Evolutionary conservation across 345 rosid genomes (phyloP).

Genomic region (Capsella bursapastoris): DNA sequence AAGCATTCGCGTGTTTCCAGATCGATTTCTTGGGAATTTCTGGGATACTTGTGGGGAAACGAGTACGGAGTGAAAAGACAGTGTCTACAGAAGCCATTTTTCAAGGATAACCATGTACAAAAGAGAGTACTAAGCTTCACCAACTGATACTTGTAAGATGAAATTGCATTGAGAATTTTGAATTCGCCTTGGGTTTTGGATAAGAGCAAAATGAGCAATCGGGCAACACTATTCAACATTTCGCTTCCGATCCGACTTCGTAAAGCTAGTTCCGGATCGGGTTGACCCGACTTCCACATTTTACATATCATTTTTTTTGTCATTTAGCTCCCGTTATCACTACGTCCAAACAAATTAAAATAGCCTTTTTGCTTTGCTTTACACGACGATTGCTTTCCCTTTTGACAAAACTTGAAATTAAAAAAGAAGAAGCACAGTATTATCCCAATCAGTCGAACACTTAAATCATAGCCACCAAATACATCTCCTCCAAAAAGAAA

Average conservation of each 20-base stretch:
- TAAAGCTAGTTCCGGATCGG: constrained; percentile 16
- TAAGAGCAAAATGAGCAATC: constrained; percentile 11
- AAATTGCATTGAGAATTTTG: constrained; percentile 16
- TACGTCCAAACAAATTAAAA: constrained; percentile 26
- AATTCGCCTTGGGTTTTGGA: constrained; percentile 9
- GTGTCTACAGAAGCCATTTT: constrained; percentile 58
- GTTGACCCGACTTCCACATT: neutral
- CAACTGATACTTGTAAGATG: neutral
- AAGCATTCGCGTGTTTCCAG: constrained; percentile 15
- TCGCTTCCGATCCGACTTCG: neutral
- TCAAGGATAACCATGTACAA: constrained; percentile 23
- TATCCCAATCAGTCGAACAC: constrained; percentile 16
- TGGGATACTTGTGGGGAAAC: constrained; percentile 48
- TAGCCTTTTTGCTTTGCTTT: constrained; percentile 8
- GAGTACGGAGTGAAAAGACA: constrained; percentile 49
- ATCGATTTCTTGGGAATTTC: constrained; percentile 25
- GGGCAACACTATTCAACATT: neutral
- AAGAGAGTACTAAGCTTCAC: neutral
- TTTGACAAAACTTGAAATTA: neutral
- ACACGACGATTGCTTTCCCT: constrained; percentile 11
- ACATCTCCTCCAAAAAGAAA: constrained; percentile 8
- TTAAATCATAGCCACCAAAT: constrained; percentile 39
- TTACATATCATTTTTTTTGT: neutral
- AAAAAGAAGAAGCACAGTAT: too few species aligned
- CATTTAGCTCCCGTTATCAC: neutral